Base-by-base conservation (phyloP, 2,329 filamentous ascomycete genomes). In the Colletotrichum incanum region DNA sequence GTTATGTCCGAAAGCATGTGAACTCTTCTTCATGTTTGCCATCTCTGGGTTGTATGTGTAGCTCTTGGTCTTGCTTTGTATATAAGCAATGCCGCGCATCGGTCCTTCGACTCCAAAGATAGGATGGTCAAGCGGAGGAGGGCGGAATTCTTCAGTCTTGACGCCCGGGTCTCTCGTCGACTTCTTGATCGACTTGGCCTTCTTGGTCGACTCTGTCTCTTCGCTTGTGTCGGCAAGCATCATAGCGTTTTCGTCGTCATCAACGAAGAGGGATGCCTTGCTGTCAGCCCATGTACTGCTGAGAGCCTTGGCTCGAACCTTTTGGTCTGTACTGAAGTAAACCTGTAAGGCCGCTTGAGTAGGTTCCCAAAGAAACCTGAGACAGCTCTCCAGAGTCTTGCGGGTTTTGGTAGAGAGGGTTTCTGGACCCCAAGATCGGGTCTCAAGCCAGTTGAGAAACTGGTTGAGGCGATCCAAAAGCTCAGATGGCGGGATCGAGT, bases 1-100 rank as follows among this genome's bases (percentile, higher is more conserved):
- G 74, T 84, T 85, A 74, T 82, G 72, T 11, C 79, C 71, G 14
- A 61, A 23, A 1, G 26, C 49, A 3, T 31, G 28, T 31, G 54
- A 34, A 6, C n/a, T 39, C 54, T 23, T 34, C 54, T 56, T 56
- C 31, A 39, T 11, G 26, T 26, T 26, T 7, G 26, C 26, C 49
- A 31, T 52, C 26, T 52, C 26, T 8, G 49, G 49, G 49, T 52
- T 52, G 49, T 52, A 31, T 7, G 2, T 20, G 49, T 52, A 52
- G 26, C 1, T 31, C 49, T 50, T 50, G 49, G 14, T 18, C 49
- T 52, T 52, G 5, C 49, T 26, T 23, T 31, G 26, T 3, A 52
- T 52, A 26, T 52, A 52, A 2, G 49, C 49, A 6, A 52, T 52
- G 23, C 49, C 49, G 26, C 26, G 16, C 49, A 52, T 52, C 26